These are phyloP conservation scores for Aphanomyces euteiches DNA, from an alignment of 352 stramenopile species.

Conservation along the genomic window DNA sequence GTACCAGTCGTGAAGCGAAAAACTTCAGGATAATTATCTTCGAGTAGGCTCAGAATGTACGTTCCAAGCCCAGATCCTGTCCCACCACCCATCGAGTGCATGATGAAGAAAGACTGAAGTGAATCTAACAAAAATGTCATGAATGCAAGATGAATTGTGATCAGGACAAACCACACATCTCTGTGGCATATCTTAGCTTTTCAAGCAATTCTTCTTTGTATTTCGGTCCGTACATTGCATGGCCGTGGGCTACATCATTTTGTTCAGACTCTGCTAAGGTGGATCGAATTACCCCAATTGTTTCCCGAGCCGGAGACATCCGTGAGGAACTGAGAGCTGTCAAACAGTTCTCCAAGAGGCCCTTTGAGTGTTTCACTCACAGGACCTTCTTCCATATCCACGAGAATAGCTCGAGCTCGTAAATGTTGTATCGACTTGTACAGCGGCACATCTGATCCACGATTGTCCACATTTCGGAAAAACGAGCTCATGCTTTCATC, in stretches of 20 bases:
- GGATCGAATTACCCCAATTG: conserved; percentile 62
- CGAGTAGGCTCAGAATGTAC: conserved; percentile 78
- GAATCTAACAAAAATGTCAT: conserved; percentile 48
- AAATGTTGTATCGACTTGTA: conserved; percentile 47
- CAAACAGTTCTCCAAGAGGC: conserved; percentile 84
- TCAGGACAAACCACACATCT: conserved; percentile 51
- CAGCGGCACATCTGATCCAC: conserved; percentile 53
- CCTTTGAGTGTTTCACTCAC: conserved; percentile 78
- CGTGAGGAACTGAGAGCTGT: conserved; percentile 82
- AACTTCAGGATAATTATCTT: conserved; percentile 83
- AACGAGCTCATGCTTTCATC: conserved; percentile 91
- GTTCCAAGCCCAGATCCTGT: conserved; percentile 90
- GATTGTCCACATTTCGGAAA: conserved; percentile 87
- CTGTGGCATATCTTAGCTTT: conserved; percentile 61
- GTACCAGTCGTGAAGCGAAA: conserved; percentile 72
- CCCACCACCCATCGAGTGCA: conserved; percentile 90
- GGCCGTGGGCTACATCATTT: conserved; percentile 68
- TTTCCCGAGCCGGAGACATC: conserved; percentile 89
- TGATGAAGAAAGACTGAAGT: conserved; percentile 89
- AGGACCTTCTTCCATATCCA: conserved; percentile 91
- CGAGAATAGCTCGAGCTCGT: conserved; percentile 83
- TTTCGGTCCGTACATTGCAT: conserved; percentile 83
- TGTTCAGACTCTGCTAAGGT: neutral
- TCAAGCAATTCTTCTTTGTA: conserved; percentile 80
- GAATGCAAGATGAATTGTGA: neutral